Conservation (phyloP, 345 rosid genomes). For the Sisymbrium irio region DNA sequence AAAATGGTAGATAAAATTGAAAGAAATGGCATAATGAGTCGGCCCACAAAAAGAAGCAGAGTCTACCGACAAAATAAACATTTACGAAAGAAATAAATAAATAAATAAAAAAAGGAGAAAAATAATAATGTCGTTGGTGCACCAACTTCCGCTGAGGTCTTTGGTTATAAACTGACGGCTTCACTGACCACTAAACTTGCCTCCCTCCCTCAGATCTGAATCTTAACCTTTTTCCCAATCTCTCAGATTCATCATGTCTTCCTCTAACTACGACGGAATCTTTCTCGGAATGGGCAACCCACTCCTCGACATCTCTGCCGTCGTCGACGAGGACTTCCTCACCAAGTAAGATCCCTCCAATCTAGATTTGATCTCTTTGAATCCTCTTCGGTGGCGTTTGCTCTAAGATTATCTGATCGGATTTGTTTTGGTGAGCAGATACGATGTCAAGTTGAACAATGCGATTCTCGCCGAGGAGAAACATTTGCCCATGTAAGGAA, state of each 20-base stretch:
- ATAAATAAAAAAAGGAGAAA: background rate
- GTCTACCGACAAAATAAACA: background rate
- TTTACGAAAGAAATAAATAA: background rate
- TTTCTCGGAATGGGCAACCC: conserved; percentile 95
- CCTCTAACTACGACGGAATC: conserved; percentile 44
- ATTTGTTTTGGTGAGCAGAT: conserved; percentile 45
- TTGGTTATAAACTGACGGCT: background rate
- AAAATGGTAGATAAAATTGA: background rate
- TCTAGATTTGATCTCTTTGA: background rate
- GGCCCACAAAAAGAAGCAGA: background rate
- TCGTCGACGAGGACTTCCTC: conserved; percentile 79
- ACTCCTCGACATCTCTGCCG: conserved; percentile 89
- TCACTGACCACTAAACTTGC: background rate
- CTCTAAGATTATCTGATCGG: background rate
- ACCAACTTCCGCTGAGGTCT: conserved; percentile 6
- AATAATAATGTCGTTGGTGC: conserved; percentile 11
- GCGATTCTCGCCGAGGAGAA: conserved; percentile 94
- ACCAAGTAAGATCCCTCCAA: conserved; percentile 45
- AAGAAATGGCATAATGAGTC: background rate
- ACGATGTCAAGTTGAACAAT: conserved; percentile 77
- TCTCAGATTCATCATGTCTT: conserved; percentile 19
- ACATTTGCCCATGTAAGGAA: conserved; percentile 86
- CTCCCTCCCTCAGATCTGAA: conserved; percentile 23
- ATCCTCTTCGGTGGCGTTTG: background rate
- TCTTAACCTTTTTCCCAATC: conserved; percentile 4